A percentile compares a stretch with the other conserved stretches of the same genome.
Evolutionary conservation across 805 yeast genomes (phyloP).

Genomic region (Geotrichum ghanense): DNA sequence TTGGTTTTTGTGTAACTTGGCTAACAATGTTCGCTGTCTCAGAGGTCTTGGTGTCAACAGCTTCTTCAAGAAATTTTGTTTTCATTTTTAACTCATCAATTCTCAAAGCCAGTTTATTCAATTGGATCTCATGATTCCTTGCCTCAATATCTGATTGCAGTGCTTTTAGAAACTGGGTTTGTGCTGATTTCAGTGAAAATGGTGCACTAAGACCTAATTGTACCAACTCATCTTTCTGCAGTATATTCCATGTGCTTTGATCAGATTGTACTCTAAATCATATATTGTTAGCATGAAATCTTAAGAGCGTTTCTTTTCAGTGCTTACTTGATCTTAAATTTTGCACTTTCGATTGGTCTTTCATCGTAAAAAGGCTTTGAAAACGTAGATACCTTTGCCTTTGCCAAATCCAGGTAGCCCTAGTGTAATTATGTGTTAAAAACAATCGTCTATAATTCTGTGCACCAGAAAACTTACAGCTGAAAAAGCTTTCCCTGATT

Average conservation of each 20-base stretch:
- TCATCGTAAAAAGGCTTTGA: neutral
- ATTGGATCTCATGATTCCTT: neutral
- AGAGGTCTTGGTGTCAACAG: no score
- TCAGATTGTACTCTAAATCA: no score
- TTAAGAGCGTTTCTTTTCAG: no score
- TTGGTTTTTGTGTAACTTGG: no score
- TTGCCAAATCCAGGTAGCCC: neutral
- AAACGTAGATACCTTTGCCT: neutral
- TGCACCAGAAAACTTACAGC: no score
- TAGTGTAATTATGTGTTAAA: no score
- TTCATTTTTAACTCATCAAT: no score
- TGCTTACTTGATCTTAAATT: neutral
- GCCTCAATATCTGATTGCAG: neutral
- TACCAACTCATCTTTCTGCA: neutral
- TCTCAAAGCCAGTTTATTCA: neutral
- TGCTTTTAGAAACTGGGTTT: neutral
- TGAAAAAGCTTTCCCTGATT: conserved; percentile 1
- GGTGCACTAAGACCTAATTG: conserved; percentile 1
- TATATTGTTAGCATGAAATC: no score
- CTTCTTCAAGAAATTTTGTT: no score
- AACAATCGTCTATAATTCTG: no score
- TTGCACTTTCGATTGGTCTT: neutral
- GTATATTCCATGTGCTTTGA: no score
- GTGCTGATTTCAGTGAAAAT: neutral
- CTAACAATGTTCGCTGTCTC: no score